Evolutionary conservation across 1,284 basidiomycete species (phyloP), one percentile per base, ranked within the genome.

Genomic region (Agroathelia rolfsii): DNA sequence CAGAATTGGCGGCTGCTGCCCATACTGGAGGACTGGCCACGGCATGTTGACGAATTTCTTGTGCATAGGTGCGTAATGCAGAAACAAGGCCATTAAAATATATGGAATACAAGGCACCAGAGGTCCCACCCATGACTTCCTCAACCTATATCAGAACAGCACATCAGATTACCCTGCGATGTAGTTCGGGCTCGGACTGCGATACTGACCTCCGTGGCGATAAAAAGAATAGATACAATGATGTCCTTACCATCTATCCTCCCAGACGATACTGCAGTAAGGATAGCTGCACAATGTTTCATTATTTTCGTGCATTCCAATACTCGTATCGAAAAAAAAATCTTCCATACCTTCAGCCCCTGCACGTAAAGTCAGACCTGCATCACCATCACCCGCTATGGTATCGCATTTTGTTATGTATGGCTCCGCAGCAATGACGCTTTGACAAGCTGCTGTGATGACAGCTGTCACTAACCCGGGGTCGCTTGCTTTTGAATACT

Each of bases 61-160:
- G 39, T 11, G 24, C 13, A 27, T 35, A 16, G 31, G 13, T 30
- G 1, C 33, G n/a, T 17, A 23, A 12, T 34, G 11, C 12, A 24
- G 34, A 30, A 17, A 16, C 15, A n/a, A 15, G 20, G 28, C 15
- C 16, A 20, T 27, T 1, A 10, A 47, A 5, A 61, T 76, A 42
- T 44, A 86, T 81, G n/a, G 87, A 88, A 53, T 93, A 95, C 17
- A 95, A 58, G 1, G 89, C 92, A 5, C 90, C 92, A 40, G 79
- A 85, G 4, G 90, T 95, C 12, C 92, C 92, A 19, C 87, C 92
- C 90, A 95, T 95, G 32, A 72, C 66, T 45, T 84, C 77, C 56
- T 92, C 87, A 3, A 79, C 78, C n/a, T n/a, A n/a, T n/a, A n/a
- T n/a, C n/a, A n/a, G n/a, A n/a, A n/a, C n/a, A n/a, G n/a, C n/a